Evolutionary conservation across 176 grass and related monocot species (phyloP).

Genomic region (Puya raimondii): DNA sequence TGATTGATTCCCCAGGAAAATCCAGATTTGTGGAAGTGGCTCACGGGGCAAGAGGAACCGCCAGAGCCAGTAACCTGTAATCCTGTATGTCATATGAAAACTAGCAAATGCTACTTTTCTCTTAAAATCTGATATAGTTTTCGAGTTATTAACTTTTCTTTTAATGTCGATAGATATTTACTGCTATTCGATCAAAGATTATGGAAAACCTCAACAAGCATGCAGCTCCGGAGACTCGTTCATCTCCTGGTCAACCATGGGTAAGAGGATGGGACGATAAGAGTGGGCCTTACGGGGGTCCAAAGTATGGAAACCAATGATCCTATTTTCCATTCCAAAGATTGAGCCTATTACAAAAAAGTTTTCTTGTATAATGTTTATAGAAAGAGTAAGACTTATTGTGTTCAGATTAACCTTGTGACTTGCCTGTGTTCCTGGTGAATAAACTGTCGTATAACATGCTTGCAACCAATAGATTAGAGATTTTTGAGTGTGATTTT

Average conservation of each 20-base stretch:
- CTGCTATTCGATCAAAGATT: constrained; percentile 56
- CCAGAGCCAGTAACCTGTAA: constrained; percentile 54
- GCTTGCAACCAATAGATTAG: no score
- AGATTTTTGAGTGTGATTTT: no score
- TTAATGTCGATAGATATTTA: constrained; percentile 45
- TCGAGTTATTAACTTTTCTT: not conserved
- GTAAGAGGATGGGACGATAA: constrained; percentile 96
- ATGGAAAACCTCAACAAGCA: constrained; percentile 60
- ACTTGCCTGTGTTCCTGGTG: no score
- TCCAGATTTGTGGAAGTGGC: constrained; percentile 96
- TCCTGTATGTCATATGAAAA: constrained; percentile 37
- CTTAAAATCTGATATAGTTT: not conserved
- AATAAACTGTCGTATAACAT: no score
- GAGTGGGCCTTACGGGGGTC: constrained; percentile 40
- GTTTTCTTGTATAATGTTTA: no score
- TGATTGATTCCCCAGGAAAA: constrained; percentile 60
- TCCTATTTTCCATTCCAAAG: no score
- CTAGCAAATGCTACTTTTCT: not conserved
- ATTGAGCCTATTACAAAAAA: no score
- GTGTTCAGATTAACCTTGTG: no score
- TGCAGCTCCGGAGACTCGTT: constrained; percentile 63
- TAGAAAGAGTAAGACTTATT: no score
- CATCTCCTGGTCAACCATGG: constrained; percentile 76
- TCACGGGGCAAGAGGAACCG: constrained; percentile 75
- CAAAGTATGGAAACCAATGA: constrained; percentile 92